Conservation (phyloP, 2,329 filamentous ascomycete genomes). For the Basipetospora sp. region DNA sequence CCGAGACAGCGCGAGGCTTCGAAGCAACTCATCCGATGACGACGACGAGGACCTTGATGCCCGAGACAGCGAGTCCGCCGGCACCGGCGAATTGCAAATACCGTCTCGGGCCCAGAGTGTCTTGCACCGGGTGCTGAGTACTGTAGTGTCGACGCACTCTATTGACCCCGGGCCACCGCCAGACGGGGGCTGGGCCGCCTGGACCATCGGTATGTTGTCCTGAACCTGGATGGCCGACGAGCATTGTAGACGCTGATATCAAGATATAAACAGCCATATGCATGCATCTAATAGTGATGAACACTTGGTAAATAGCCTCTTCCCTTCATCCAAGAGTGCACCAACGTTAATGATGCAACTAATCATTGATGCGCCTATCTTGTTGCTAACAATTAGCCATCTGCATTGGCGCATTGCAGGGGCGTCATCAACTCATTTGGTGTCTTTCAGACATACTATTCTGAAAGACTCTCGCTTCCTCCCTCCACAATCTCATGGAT, state of each 20-base stretch:
- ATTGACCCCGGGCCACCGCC: constrained; percentile 32
- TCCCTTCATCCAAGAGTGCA: no score
- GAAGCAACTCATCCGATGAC: neutral
- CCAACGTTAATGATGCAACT: neutral
- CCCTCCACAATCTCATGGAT: constrained; percentile 39
- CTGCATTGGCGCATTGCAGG: constrained; percentile 13
- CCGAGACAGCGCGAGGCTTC: neutral
- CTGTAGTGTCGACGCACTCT: constrained; percentile 25
- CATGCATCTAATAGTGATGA: constrained; percentile 33
- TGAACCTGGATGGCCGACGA: no score
- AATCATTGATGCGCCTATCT: neutral
- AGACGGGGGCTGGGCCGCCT: constrained; percentile 33
- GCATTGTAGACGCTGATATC: no score
- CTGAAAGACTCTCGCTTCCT: constrained; percentile 20
- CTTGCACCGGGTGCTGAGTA: constrained; percentile 25
- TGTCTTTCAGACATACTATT: constrained; percentile 41
- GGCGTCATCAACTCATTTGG: constrained; percentile 42
- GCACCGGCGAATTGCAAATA: constrained; percentile 5
- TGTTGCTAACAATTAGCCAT: neutral
- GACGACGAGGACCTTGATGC: neutral
- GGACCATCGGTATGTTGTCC: constrained; percentile 25
- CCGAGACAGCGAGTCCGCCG: constrained; percentile 1
- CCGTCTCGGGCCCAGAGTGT: constrained; percentile 11
- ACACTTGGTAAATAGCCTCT: constrained; percentile 29
- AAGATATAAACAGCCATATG: no score